Evolutionary conservation across 169 alveolate genomes (phyloP), one percentile per base, ranked within the genome.

Genomic region (Babesia divergens): DNA sequence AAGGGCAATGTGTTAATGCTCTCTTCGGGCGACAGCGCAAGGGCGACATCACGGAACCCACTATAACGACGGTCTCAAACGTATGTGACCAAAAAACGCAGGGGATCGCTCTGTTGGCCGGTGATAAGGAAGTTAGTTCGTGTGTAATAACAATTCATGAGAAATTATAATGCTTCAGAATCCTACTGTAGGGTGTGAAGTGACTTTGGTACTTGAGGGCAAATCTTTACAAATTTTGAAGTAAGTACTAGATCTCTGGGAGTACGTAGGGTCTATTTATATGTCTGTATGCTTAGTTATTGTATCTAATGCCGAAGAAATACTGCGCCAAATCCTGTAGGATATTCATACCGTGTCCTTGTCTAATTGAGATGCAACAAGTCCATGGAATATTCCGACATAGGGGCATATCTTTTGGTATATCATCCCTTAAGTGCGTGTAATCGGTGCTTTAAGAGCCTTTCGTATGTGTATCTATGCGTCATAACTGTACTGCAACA

Each of bases 1-100:
- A 34, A 7, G 35, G 16, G 13, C 49, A 34, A 11, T 18, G n/a
- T 11, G 52, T 18, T 20, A 6, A 43, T 38, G 69, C 55, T 20
- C 54, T 59, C 26, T 18, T 13, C 18, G 55, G n/a, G 26, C 69
- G 69, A 13, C 69, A 59, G 37, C 69, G 69, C 55, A 59, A 40
- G 37, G 51, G 24, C 44, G 54, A 59, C 37, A 14, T 24, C 28
- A 35, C 9, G 9, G 55, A 22, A 40, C 16, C 47, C 47, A 59
- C 34, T 4, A 43, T 5, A n/a, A 28, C 52, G 20, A 16, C n/a
- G 11, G 26, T 16, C 8, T 9, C 52, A 28, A 26, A 38, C 24
- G 28, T 42, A 13, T 59, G 69, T 28, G 31, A 28, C 16, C 53
- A 59, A 26, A 59, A 59, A 8, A 40, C 54, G 37, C 69, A 59